Evolutionary conservation across 2,329 filamentous ascomycete genomes (phyloP).

Genomic region (Pestalotiopsis sp.): DNA sequence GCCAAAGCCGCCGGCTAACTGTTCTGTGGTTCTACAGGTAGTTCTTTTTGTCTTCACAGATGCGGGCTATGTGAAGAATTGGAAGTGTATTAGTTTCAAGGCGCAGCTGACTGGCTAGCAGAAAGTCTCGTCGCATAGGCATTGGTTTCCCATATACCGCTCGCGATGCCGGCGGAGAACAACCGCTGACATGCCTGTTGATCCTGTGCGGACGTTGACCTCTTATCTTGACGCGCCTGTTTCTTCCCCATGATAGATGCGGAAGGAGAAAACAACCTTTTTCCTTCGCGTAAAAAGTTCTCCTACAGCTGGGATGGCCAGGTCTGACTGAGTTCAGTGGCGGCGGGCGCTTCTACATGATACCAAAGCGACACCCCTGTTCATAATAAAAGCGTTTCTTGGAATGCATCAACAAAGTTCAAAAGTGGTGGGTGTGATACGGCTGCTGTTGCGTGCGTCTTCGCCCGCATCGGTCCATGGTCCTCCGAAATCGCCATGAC

Average conservation of each 20-base stretch:
- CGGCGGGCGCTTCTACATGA: background rate
- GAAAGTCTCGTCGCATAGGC: background rate
- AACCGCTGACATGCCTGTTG: background rate
- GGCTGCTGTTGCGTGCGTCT: background rate
- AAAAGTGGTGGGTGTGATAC: background rate
- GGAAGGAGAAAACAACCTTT: constrained; percentile 3
- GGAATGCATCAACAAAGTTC: background rate
- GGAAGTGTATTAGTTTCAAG: background rate
- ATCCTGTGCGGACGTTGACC: background rate
- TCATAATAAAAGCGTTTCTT: background rate
- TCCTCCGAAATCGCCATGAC: constrained; percentile 4
- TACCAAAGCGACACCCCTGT: background rate
- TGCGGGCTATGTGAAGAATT: background rate
- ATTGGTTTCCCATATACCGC: background rate
- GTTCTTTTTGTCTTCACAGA: background rate
- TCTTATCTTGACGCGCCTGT: background rate
- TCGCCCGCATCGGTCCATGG: background rate
- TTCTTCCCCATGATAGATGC: background rate
- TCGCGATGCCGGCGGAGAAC: background rate
- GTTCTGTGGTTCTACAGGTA: background rate
- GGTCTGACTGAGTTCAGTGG: background rate
- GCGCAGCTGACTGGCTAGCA: background rate
- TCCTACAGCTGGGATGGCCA: background rate
- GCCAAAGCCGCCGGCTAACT: background rate
- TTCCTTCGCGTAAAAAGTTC: constrained; percentile 8